Base-by-base conservation (phyloP, 805 yeast species). In the Komagataella phaffii region DNA sequence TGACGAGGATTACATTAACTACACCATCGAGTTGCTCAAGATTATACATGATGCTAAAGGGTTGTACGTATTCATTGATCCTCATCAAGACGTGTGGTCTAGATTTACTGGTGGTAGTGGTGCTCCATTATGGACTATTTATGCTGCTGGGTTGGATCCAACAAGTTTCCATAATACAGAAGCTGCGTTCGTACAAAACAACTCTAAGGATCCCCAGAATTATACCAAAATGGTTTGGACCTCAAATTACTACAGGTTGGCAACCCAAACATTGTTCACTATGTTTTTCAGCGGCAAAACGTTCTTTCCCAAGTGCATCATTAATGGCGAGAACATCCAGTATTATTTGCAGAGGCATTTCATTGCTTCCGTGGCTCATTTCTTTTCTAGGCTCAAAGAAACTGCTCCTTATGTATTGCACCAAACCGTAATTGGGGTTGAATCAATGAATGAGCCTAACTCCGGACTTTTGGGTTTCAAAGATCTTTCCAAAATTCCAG, bases 11-110 rank as follows among this genome's bases (percentile, higher is more conserved):
- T 90, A 77, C 59, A 75, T 88, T 49, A 79, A 81, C 24, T 87
- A 82, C 63, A 80, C 93, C 0, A 69, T 83, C 46, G 69, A 80
- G 51, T 67, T 88, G 4, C 65, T 90, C 51, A 70, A 73, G 51
- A 75, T 79, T 6, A 74, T 85, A 12, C 72, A 77, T 48, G 61
- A 72, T 17, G 69, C 80, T 24, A 95, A 93, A 1, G 91, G 90
- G 0, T 62, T 89, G 17, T 85, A 84, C 58, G 87, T 88, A 6
- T 81, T 85, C 57, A 62, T 90, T 56, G 96, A 90, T 61, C 88
- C 95, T 0, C 97, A 90, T 63, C 97, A 90, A 64, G 97, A 90
- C 63, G 95, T 83, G 10, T 90, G 97, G 97, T 83, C 93, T 1
- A 75, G 96, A 49, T 86, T 74, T 61, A 71, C 81, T 8, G 96